Evolutionary conservation across 2,329 filamentous ascomycete species (phyloP), one percentile per base, ranked within the genome.

Genomic region (Colletotrichum destructivum): DNA sequence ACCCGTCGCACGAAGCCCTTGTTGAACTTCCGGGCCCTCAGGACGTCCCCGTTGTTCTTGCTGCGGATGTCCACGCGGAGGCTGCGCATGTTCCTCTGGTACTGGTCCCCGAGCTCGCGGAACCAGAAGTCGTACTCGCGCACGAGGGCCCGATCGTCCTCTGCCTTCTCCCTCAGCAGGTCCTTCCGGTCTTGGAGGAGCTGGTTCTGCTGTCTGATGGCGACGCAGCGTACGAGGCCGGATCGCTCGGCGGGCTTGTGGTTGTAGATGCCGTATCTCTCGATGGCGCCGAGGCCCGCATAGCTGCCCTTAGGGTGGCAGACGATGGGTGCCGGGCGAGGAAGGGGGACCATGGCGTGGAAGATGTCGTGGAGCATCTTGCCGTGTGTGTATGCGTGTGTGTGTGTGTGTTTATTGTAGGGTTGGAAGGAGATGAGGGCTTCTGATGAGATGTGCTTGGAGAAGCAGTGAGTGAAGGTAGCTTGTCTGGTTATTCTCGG

Each of bases 301-400:
- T 51, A 62, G 8, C 4, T 21, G 21, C 44, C 59, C 2, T 4
- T 11, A 1, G 31, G 13, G 12, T 13, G 9, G 8, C 31, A 38
- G 31, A 51, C 13, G 15, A 51, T 51, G 13, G 40, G 31, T 18
- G 15, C 18, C 2, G 46, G 59, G 13, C 31, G 31, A 38, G 59
- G 46, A 15, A 40, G 35, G 13, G 59, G 59, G 18, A 40, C 46
- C 59, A 40, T 18, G 31, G 3, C 6, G 13, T 62, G 23, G 13
- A 51, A 40, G n/a, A 62, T 51, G 31, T 57, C 5, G 12, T 8
- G 46, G 13, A 62, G 12, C 59, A 62, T 62, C 26, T 31, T 31
- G 26, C 26, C 26, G 26, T 31, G 26, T 8, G 7, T 42, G 26
- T 26, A 1, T 26, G 26, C 4, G 26, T 26, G 26, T 26, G 26